These are phyloP conservation scores for Lepidium aucheri DNA, from an alignment of 345 rosid genomes.

Conservation along the genomic window DNA sequence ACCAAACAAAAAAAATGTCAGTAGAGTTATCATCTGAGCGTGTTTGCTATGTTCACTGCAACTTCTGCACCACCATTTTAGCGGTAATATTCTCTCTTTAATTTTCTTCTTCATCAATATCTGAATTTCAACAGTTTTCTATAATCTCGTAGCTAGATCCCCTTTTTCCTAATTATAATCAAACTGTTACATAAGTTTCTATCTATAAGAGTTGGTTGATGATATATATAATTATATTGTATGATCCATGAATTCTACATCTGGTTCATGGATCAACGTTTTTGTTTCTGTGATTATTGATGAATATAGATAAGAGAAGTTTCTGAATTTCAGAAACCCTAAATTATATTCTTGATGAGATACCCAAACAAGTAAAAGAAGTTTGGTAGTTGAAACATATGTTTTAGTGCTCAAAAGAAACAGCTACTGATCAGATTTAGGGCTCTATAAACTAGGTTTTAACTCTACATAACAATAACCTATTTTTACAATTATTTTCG, in stretches of 20 bases:
- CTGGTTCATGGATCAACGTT: constrained; percentile 2
- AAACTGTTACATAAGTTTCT: background rate
- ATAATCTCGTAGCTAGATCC: constrained; percentile 17
- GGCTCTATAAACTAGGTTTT: constrained; percentile 25
- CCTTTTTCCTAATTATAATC: constrained; percentile 7
- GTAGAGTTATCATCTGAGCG: constrained; percentile 63
- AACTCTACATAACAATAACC: constrained; percentile 4
- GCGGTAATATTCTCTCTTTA: constrained; percentile 48
- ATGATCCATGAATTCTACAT: constrained; percentile 8
- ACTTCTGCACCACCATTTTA: constrained; percentile 93
- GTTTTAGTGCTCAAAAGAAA: constrained; percentile 20
- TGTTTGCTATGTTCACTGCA: constrained; percentile 96
- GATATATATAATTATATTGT: background rate
- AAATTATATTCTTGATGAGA: background rate
- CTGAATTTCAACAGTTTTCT: background rate
- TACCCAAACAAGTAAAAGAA: constrained; percentile 25
- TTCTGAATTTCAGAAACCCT: constrained; percentile 29
- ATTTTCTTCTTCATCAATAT: background rate
- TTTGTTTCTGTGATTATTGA: background rate
- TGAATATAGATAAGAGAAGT: background rate
- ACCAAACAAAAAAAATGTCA: constrained; percentile 39
- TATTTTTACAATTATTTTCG: background rate
- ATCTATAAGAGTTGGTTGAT: background rate
- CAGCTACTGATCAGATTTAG: constrained; percentile 26
- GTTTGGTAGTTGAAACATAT: constrained; percentile 17